phyloP scores from a whole-genome alignment of 768 basidiomycete genomes.

The Leccinum imitatum region DNA sequence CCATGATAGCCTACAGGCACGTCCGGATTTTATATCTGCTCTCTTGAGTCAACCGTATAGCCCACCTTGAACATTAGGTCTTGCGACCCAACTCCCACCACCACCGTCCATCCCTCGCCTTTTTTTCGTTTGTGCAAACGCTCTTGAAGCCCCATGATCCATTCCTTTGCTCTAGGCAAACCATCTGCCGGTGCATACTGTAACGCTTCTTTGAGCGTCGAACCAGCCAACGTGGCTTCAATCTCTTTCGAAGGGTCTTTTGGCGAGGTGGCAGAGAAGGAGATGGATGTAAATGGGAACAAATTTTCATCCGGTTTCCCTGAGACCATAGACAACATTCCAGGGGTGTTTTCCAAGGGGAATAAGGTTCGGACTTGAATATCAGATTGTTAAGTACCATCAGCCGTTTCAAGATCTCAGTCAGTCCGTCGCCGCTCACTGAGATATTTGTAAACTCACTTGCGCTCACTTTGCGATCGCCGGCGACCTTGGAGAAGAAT shows the following conservation, averaged over 20 bases:
- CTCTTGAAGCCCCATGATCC: constrained; percentile 67
- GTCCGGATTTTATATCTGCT: neutral
- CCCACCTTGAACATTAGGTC: constrained; percentile 77
- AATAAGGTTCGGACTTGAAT: neutral
- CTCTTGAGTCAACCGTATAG: neutral
- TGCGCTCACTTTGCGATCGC: constrained; percentile 53
- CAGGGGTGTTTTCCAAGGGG: neutral
- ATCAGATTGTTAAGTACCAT: neutral
- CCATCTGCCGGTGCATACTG: constrained; percentile 74
- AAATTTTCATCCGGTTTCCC: neutral
- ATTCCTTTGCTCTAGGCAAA: constrained; percentile 53
- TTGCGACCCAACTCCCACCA: constrained; percentile 75
- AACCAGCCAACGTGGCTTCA: too few relatives aligned
- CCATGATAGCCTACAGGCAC: constrained; percentile 51
- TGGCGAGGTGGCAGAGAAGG: too few relatives aligned
- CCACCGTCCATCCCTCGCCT: constrained; percentile 66
- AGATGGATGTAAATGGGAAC: neutral
- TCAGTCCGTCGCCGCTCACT: neutral
- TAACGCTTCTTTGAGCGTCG: constrained; percentile 38
- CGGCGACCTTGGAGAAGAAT: constrained; percentile 59
- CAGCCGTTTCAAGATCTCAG: neutral
- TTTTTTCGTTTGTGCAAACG: constrained; percentile 55
- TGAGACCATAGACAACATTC: neutral
- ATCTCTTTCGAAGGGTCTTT: too few relatives aligned
- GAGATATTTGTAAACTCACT: constrained; percentile 39